Conservation (phyloP, 495 filamentous ascomycete genomes). For the Aspergillus ellipticus region DNA sequence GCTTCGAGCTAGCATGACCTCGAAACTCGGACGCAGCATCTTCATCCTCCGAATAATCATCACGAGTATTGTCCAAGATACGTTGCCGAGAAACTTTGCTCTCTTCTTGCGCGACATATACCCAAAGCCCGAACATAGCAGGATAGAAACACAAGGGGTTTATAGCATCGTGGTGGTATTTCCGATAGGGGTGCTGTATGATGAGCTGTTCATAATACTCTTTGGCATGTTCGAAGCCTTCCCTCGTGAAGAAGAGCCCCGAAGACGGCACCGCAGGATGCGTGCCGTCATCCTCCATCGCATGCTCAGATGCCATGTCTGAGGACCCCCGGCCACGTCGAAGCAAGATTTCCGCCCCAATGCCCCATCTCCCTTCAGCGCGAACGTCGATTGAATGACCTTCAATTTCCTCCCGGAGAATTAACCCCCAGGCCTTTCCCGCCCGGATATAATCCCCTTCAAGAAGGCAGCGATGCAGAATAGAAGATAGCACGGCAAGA, state of each 20-base stretch:
- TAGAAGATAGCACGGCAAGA: slow-evolving; percentile 52
- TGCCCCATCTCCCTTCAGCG: slow-evolving; percentile 57
- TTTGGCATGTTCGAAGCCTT: slow-evolving; percentile 54
- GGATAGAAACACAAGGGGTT: slow-evolving; percentile 60
- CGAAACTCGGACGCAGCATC: slow-evolving; percentile 21
- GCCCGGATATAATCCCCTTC: slow-evolving; percentile 60
- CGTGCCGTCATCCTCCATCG: not conserved
- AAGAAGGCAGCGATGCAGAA: slow-evolving; percentile 60
- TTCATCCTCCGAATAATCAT: slow-evolving; percentile 30
- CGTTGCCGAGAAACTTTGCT: slow-evolving; percentile 33
- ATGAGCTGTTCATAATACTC: slow-evolving; percentile 65
- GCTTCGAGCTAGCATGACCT: slow-evolving; percentile 5
- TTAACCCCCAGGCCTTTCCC: slow-evolving; percentile 59
- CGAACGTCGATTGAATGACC: slow-evolving; percentile 54
- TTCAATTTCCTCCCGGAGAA: slow-evolving; percentile 53
- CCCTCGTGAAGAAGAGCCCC: slow-evolving; percentile 37
- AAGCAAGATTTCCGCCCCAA: slow-evolving; percentile 66
- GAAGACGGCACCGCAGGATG: not conserved
- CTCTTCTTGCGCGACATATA: slow-evolving; percentile 55
- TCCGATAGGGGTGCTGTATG: slow-evolving; percentile 60
- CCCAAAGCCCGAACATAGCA: slow-evolving; percentile 65
- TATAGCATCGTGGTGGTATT: slow-evolving; percentile 36
- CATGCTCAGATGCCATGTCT: slow-evolving; percentile 5
- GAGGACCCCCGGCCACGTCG: slow-evolving; percentile 33
- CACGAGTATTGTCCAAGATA: slow-evolving; percentile 18